Percentiles rank a stretch among this genome's conserved stretches.
Evolutionary conservation across 108 stramenopile genomes (phyloP).

Genomic region (Mediolabrus comicus): DNA sequence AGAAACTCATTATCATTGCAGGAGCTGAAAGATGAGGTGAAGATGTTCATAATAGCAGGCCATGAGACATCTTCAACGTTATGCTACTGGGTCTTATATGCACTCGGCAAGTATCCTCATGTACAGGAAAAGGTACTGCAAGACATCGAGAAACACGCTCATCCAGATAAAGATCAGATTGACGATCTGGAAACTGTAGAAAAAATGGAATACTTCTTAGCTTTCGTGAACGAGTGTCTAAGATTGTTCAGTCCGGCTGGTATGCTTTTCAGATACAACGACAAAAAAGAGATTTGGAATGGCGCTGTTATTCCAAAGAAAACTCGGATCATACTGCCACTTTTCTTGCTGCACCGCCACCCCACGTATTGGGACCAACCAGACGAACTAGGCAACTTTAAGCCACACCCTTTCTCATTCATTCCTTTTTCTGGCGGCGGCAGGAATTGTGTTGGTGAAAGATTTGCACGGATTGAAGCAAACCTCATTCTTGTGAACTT

Average conservation of each 20-base stretch:
- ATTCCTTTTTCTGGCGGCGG: constrained; percentile 5
- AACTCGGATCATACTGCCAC: not conserved
- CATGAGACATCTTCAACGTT: constrained; percentile 59
- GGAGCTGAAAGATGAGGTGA: constrained; percentile 57
- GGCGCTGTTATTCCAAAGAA: not conserved
- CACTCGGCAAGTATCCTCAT: constrained; percentile 37
- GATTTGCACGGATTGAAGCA: constrained; percentile 10
- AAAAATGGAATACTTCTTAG: constrained; percentile 51
- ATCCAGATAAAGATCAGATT: not conserved
- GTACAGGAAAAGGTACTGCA: constrained; percentile 39
- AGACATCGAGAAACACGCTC: constrained; percentile 40
- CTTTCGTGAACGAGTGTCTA: constrained; percentile 50
- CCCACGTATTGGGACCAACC: not conserved
- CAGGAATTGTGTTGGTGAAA: constrained; percentile 1
- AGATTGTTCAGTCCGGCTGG: constrained; percentile 36
- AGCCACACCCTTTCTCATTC: not conserved
- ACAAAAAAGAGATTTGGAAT: not conserved
- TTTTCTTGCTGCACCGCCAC: not conserved
- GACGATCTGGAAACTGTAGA: constrained; percentile 34
- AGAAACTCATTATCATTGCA: constrained; percentile 8
- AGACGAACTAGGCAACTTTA: not conserved
- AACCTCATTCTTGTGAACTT: constrained; percentile 3
- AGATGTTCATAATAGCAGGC: constrained; percentile 58
- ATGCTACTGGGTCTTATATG: constrained; percentile 55
- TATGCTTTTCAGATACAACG: not conserved